Base-by-base conservation (phyloP, 129 eudicot species). In the Flaveria brownii region DNA sequence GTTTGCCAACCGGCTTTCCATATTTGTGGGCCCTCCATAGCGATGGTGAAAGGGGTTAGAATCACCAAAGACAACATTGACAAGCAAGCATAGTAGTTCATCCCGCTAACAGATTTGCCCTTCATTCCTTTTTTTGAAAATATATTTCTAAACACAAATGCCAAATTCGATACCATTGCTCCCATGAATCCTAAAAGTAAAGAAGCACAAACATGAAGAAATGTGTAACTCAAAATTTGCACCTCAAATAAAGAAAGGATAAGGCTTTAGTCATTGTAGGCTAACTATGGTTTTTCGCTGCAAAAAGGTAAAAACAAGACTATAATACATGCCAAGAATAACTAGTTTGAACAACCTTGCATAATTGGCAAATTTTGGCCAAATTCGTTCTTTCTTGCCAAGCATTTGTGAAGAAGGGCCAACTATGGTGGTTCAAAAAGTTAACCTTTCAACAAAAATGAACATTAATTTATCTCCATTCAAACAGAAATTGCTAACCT, bases 1-100 rank as follows among this genome's bases (percentile, higher is more conserved):
- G 80, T 81, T 82, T 75, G 85, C 90, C 86, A 86, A 57, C 90
- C 87, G 54, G 82, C 87, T 62, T 84, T 85, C 90, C 91, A 87
- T 76, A 87, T 66, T 78, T 81, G 88, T 18, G 86, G 91, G 72
- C 88, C 91, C 73, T 87, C 91, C 70, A 87, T 82, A 59, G 86
- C 91, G 62, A 87, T 77, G 41, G 88, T 77, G 59, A 87, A 84
- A 18, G 88, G 88, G 72, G 91, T 82, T 68, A 87, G 67, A 36
- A 87, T 72, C 77, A 87, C 61, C 25, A 87, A 75, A 25, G 88
- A 86, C 70, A 86, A 77, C 72, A 86, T 86, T n/a, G 90, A 86
- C 45, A 86, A 80, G 70, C 90, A 86, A 56, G 90, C 90, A 46
- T 86, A 86, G 74, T 83, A 86, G 79, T 86, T 86, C 90, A 86